phyloP scores from a whole-genome alignment of 345 rosid genomes.

The Draba incana region DNA sequence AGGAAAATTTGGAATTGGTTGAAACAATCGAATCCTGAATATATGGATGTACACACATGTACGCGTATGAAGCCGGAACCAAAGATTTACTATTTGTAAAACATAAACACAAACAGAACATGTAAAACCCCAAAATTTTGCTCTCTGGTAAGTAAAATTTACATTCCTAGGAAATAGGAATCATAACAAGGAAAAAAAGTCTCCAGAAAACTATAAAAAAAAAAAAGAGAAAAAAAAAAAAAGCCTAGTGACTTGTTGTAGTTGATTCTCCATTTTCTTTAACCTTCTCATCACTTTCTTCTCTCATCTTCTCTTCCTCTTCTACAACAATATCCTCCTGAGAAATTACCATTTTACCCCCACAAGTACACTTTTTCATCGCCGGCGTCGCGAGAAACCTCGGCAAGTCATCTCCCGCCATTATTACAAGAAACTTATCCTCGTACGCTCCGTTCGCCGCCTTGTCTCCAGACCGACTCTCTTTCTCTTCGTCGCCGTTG shows the following conservation, averaged over 20 bases:
- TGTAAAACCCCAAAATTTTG: conserved; percentile 31
- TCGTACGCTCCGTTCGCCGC: conserved; percentile 44
- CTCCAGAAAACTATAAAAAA: conserved; percentile 25
- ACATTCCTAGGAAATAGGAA: conserved; percentile 47
- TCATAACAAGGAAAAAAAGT: conserved; percentile 6
- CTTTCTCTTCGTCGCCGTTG: conserved; percentile 52
- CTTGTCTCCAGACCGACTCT: conserved; percentile 39
- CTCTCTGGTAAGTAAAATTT: conserved; percentile 45
- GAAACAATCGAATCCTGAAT: conserved; percentile 3
- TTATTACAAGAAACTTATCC: conserved; percentile 68
- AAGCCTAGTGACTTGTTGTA: conserved; percentile 38
- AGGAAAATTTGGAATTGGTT: not conserved
- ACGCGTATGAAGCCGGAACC: conserved; percentile 1
- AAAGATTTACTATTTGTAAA: conserved; percentile 12
- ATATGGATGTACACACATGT: conserved; percentile 7
- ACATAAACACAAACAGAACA: conserved; percentile 19
- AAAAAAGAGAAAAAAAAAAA: not conserved
- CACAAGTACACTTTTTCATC: conserved; percentile 45
- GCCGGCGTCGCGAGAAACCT: conserved; percentile 73
- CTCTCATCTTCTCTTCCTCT: conserved; percentile 37
- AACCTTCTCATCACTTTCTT: conserved; percentile 44
- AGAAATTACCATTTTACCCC: conserved; percentile 31
- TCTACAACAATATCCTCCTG: conserved; percentile 22
- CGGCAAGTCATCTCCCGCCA: conserved; percentile 76
- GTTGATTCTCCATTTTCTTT: conserved; percentile 42